Evolutionary conservation across 495 filamentous ascomycete species (phyloP).

Genomic region (Cercophora sp.): DNA sequence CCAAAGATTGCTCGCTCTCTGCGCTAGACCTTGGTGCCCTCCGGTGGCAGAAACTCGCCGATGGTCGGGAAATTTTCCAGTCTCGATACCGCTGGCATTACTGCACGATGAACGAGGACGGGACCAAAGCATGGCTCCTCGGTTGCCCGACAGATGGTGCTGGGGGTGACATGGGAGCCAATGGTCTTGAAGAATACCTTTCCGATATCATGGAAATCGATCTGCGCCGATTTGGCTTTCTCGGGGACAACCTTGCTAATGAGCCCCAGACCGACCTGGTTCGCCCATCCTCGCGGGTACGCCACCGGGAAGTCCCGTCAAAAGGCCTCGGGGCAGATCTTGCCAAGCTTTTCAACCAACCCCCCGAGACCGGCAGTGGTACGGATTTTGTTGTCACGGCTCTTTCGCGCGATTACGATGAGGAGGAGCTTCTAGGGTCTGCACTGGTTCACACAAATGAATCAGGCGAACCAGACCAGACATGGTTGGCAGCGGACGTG

Average conservation of each 20-base stretch:
- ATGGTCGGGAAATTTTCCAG: conserved; percentile 88
- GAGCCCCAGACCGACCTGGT: conserved; percentile 56
- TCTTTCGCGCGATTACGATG: conserved; percentile 58
- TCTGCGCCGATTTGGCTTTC: conserved; percentile 73
- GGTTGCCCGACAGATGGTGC: conserved; percentile 72
- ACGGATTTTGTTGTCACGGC: conserved; percentile 85
- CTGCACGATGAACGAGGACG: conserved; percentile 86
- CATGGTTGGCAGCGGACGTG: conserved; percentile 58
- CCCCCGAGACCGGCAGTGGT: conserved; percentile 72
- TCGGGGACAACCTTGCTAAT: conserved; percentile 69
- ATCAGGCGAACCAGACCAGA: conserved; percentile 42
- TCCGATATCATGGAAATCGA: conserved; percentile 92
- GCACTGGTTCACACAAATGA: conserved; percentile 38
- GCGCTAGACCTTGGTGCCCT: conserved; percentile 79
- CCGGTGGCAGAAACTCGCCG: conserved; percentile 89
- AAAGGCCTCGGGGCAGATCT: conserved; percentile 78
- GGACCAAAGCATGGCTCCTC: conserved; percentile 94
- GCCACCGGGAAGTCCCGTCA: conserved; percentile 44
- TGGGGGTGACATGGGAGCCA: conserved; percentile 48
- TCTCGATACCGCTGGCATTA: conserved; percentile 93
- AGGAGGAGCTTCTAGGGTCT: conserved; percentile 57
- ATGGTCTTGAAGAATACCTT: conserved; percentile 75
- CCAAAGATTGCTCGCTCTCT: conserved; percentile 84
- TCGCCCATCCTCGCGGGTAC: conserved; percentile 40
- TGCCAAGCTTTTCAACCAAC: conserved; percentile 75